Evolutionary conservation across 2,329 filamentous ascomycete species (phyloP).

Genomic region (Ceratocystiopsis brevicomis): DNA sequence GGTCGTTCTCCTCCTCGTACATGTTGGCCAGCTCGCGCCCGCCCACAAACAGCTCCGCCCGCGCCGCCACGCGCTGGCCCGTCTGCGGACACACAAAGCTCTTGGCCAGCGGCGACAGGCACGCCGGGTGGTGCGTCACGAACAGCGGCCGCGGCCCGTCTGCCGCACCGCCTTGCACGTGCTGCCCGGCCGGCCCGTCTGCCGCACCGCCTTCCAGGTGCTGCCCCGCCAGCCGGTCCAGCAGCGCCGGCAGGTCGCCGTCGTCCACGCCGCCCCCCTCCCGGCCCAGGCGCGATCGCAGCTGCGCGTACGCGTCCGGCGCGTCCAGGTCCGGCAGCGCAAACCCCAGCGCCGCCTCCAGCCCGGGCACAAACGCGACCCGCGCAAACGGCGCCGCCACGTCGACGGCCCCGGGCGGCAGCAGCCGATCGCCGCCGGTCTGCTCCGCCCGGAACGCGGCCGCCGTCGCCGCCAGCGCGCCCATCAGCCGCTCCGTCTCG

Average conservation of each 20-base stretch:
- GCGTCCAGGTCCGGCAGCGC: slow-evolving; percentile 44
- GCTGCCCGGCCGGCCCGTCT: slow-evolving; percentile 38
- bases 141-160: slow-evolving; percentile 55
- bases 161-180: slow-evolving; percentile 45
- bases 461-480: slow-evolving; percentile 27
- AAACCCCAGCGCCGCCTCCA: slow-evolving; percentile 49
- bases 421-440: no score
- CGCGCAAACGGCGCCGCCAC: slow-evolving; percentile 33
- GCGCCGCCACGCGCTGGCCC: slow-evolving; percentile 56
- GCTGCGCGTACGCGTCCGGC: slow-evolving; percentile 34
- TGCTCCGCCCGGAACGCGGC: slow-evolving; percentile 15
- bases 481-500: slow-evolving; percentile 55
- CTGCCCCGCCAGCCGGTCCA: slow-evolving; percentile 59
- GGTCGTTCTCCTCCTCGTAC: slow-evolving; percentile 96
- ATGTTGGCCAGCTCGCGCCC: slow-evolving; percentile 80
- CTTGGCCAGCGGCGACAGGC: slow-evolving; percentile 81
- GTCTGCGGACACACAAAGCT: slow-evolving; percentile 53
- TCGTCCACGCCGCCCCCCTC: slow-evolving; percentile 36
- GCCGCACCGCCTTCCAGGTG: slow-evolving; percentile 50
- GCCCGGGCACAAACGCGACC: slow-evolving; percentile 64
- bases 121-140: slow-evolving; percentile 75
- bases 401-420: no score
- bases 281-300: slow-evolving; percentile 24
- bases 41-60: slow-evolving; percentile 68
- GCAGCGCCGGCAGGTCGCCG: slow-evolving; percentile 38